Percentiles rank a stretch among this genome's conserved stretches.
Evolutionary conservation across 805 yeast genomes (phyloP).

Genomic region (Maudiozyma turicensis): DNA sequence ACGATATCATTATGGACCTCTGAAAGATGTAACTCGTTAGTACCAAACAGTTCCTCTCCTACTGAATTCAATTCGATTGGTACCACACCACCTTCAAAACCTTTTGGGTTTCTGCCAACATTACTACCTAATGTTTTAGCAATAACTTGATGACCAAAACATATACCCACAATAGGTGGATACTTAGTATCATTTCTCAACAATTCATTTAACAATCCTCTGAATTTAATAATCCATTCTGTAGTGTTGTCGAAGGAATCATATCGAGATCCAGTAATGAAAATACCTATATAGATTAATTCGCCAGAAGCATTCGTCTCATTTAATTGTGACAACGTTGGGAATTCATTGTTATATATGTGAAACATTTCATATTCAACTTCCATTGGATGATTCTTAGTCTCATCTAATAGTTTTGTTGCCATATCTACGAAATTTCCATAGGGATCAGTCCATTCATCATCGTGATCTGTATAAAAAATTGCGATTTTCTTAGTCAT

Average conservation of each 20-base stretch:
- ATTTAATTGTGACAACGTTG: slow-evolving; percentile 12
- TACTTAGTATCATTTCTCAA: slow-evolving; percentile 8
- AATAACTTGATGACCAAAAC: slow-evolving; percentile 83
- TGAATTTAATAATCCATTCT: slow-evolving; percentile 35
- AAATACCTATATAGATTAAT: slow-evolving; percentile 28
- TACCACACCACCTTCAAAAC: slow-evolving; percentile 67
- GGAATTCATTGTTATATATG: slow-evolving; percentile 17
- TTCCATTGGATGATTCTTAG: slow-evolving; percentile 5
- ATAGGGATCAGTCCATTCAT: slow-evolving; percentile 17
- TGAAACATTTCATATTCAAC: slow-evolving; percentile 16
- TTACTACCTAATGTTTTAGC: slow-evolving; percentile 54
- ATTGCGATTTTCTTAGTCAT: slow-evolving; percentile 16
- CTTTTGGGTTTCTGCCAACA: slow-evolving; percentile 47
- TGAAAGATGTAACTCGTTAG: slow-evolving; percentile 31
- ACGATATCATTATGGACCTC: slow-evolving; percentile 57
- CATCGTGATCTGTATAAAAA: slow-evolving; percentile 19
- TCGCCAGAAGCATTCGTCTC: slow-evolving; percentile 4
- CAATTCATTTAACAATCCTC: slow-evolving; percentile 26
- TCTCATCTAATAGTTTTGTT: slow-evolving; percentile 10
- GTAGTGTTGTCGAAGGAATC: slow-evolving; percentile 34
- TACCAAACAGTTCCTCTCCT: slow-evolving; percentile 14
- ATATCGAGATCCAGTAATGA: slow-evolving; percentile 40
- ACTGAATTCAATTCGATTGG: slow-evolving; percentile 38
- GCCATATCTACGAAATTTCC: slow-evolving; percentile 24
- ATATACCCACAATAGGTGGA: slow-evolving; percentile 57